Conservation (phyloP, 306 rosid species). For the Hippophae tibetana region DNA sequence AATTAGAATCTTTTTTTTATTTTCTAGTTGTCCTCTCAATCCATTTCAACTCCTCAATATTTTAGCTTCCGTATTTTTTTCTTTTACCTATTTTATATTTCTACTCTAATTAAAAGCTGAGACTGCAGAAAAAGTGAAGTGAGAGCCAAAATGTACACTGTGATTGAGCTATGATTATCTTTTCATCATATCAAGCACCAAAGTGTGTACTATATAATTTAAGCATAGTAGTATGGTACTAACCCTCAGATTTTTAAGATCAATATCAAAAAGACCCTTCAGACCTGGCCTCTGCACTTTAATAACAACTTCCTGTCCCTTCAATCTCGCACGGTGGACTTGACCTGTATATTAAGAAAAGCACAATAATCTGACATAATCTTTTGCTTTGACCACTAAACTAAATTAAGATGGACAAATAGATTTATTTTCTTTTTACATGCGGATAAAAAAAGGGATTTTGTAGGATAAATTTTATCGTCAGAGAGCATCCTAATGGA, state of each 20-base stretch:
- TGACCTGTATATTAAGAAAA: slow-evolving; percentile 57
- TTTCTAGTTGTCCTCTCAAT: no score
- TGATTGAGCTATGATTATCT: slow-evolving; percentile 2
- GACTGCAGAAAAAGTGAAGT: slow-evolving; percentile 9
- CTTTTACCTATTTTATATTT: neutral
- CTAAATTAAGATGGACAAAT: neutral
- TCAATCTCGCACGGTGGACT: slow-evolving; percentile 92
- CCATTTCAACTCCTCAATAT: no score
- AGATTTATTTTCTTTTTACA: neutral
- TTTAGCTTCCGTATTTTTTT: no score
- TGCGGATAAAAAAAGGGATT: neutral
- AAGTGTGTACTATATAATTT: neutral
- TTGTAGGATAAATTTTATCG: slow-evolving; percentile 6
- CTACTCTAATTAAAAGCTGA: slow-evolving; percentile 13
- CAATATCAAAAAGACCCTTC: slow-evolving; percentile 90
- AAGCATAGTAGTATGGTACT: slow-evolving; percentile 20
- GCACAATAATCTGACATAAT: slow-evolving; percentile 3
- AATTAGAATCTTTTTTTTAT: no score
- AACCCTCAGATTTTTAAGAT: slow-evolving; percentile 96
- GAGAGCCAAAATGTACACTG: slow-evolving; percentile 1
- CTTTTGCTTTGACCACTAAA: neutral
- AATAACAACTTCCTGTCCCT: slow-evolving; percentile 74
- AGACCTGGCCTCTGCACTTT: slow-evolving; percentile 99
- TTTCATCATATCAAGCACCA: slow-evolving; percentile 9
- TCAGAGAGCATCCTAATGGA: slow-evolving; percentile 9